These are phyloP conservation scores for Stephania yunnanensis DNA, from an alignment of 164 flowering plant species.

Conservation along the genomic window DNA sequence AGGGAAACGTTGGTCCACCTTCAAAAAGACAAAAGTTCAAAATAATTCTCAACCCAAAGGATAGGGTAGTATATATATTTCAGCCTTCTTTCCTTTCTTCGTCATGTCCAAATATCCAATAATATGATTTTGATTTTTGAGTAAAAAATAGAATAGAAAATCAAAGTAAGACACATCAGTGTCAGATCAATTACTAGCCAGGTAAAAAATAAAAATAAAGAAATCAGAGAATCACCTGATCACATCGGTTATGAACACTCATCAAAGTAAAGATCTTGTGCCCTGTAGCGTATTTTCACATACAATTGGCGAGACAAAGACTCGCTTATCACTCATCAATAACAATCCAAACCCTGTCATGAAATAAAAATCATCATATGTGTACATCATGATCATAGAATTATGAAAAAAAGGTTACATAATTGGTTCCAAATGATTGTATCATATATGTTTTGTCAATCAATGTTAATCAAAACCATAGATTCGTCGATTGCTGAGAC, in stretches of 20 bases:
- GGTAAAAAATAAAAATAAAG: not conserved
- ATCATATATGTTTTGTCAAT: not conserved
- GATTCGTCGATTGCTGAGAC: not conserved
- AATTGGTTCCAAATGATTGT: not conserved
- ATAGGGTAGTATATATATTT: not conserved
- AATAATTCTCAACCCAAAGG: constrained; percentile 3
- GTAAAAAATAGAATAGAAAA: constrained; percentile 2
- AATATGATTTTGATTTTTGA: not conserved
- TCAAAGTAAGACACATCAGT: not conserved
- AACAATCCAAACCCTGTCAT: not conserved
- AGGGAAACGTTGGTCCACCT: constrained; percentile 1
- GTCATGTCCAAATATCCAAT: not conserved
- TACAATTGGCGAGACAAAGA: not conserved
- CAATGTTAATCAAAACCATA: not conserved
- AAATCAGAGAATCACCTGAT: constrained; percentile 1
- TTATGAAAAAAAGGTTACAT: not conserved
- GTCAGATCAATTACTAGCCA: not conserved
- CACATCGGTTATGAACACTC: not conserved
- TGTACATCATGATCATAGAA: not conserved
- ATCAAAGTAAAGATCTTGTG: not conserved
- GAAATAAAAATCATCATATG: not conserved
- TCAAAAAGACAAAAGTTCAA: constrained; percentile 6
- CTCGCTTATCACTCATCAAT: not conserved
- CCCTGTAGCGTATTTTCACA: not conserved
- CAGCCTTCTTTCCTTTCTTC: not conserved